These are phyloP conservation scores for Tylopilus felleus DNA, from an alignment of 768 basidiomycete species.

Conservation along the genomic window DNA sequence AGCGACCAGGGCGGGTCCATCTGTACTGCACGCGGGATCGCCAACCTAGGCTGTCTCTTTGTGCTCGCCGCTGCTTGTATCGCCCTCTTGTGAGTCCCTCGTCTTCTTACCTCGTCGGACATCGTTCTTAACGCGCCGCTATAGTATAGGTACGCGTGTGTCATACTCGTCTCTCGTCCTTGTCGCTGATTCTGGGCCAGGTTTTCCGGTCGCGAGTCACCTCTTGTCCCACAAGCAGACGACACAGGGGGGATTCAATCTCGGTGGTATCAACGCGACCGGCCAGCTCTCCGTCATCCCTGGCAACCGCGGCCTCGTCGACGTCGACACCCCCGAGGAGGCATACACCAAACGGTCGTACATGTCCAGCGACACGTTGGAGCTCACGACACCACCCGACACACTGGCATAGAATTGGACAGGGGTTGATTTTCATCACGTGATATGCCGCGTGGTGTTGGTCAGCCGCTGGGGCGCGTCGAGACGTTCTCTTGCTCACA, in stretches of 20 bases:
- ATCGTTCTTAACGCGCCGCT: neutral
- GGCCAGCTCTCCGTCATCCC: conserved; percentile 55
- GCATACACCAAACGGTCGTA: conserved; percentile 41
- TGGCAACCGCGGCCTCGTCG: conserved; percentile 49
- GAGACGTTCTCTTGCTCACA: neutral
- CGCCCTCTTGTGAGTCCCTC: conserved; percentile 52
- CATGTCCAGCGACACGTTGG: conserved; percentile 32
- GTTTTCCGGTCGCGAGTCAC: conserved; percentile 50
- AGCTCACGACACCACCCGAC: conserved; percentile 32
- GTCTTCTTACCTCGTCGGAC: neutral
- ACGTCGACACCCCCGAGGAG: conserved; percentile 50
- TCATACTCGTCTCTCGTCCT: neutral
- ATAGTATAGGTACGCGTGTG: conserved; percentile 15
- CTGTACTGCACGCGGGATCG: conserved; percentile 58
- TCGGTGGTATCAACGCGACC: conserved; percentile 71
- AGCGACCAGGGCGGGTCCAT: conserved; percentile 57
- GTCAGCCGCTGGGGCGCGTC: conserved; percentile 29
- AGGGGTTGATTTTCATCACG: conserved; percentile 30
- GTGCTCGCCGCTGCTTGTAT: conserved; percentile 47
- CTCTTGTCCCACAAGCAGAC: conserved; percentile 38
- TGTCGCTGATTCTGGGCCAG: conserved; percentile 21
- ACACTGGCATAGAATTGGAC: too few relatives aligned
- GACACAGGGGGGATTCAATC: conserved; percentile 58
- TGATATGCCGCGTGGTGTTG: conserved; percentile 17
- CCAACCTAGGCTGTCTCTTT: conserved; percentile 65